Base-by-base conservation (phyloP, 495 filamentous ascomycete species). In the Aspergillus carlsbadensis region DNA sequence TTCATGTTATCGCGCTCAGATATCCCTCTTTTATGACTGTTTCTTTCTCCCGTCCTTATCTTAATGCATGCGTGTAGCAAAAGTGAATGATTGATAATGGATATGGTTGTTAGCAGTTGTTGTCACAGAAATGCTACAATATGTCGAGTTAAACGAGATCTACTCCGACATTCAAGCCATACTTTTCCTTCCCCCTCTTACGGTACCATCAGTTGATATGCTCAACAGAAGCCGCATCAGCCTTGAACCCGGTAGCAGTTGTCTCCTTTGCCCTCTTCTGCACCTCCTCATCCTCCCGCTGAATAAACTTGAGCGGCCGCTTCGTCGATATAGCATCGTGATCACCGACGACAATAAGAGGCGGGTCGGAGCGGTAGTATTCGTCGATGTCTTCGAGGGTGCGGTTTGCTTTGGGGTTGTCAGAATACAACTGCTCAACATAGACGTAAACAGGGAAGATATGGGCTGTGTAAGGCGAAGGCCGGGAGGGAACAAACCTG, bases 381-480 rank as follows among this genome's bases (percentile, higher is more conserved):
- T 65, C 64, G 46, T 80, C 75, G 5, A 79, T 37, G 53, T 77
- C 74, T 50, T 78, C 77, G 0, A 81, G 64, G 34, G 64, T 72
- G 5, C 77, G 70, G 59, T 78, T 78, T 31, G 73, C 68, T 60
- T 3, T 29, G 26, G 26, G 26, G n/a, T n/a, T n/a, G n/a, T n/a
- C n/a, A n/a, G 8, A 29, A 29, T 29, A 29, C 3, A 29, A 29
- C n/a, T n/a, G n/a, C n/a, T n/a, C n/a, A n/a, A n/a, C n/a, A n/a
- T n/a, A n/a, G n/a, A n/a, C n/a, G 61, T 56, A 47, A 33, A 45
- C 29, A 24, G 10, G n/a, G n/a, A n/a, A n/a, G n/a, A n/a, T n/a
- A n/a, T n/a, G n/a, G n/a, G n/a, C n/a, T n/a, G n/a, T n/a, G n/a
- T n/a, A n/a, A n/a, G n/a, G n/a, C n/a, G 2, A 11, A 22, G 21